Conservation (phyloP, 2,329 filamentous ascomycete genomes). For the Fusarium nisikadoi region DNA sequence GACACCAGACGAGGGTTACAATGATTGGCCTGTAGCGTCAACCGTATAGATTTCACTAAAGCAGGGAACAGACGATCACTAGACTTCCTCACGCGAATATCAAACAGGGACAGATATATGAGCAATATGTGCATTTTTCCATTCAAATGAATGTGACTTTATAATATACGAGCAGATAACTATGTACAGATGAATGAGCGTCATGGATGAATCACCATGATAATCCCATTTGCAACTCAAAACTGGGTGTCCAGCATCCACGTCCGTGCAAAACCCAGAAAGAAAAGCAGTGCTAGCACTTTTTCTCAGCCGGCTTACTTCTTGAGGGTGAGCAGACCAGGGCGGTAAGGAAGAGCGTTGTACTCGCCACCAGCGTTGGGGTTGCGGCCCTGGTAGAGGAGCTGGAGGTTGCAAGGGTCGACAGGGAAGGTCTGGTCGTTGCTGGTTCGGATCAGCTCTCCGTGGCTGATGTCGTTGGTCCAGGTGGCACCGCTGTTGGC, state of each 20-base stretch:
- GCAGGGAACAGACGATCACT: accelerated
- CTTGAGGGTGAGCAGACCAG: constrained; percentile 12
- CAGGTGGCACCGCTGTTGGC: constrained; percentile 70
- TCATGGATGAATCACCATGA: constrained; percentile 1
- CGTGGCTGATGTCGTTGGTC: constrained; percentile 75
- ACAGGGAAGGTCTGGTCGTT: constrained; percentile 71
- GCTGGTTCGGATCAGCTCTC: constrained; percentile 67
- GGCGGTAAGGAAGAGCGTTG: constrained; percentile 12
- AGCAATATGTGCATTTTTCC: constrained; percentile 5
- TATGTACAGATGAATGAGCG: constrained; percentile 19
- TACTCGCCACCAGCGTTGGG: constrained; percentile 59
- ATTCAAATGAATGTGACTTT: constrained; percentile 15
- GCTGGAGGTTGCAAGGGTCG: constrained; percentile 71
- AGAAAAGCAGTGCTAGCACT: neutral
- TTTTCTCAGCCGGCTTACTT: neutral
- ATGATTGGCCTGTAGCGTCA: constrained; percentile 3
- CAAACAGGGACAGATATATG: accelerated
- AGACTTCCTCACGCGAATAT: accelerated
- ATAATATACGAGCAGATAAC: constrained; percentile 19
- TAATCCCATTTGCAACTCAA: neutral
- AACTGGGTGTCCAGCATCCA: constrained; percentile 3
- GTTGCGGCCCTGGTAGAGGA: constrained; percentile 69
- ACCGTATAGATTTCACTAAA: accelerated
- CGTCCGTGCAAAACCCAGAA: neutral
- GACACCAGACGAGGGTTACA: neutral